These are phyloP conservation scores for Candida pseudofarinosa DNA, from an alignment of 805 yeast species.

Conservation along the genomic window DNA sequence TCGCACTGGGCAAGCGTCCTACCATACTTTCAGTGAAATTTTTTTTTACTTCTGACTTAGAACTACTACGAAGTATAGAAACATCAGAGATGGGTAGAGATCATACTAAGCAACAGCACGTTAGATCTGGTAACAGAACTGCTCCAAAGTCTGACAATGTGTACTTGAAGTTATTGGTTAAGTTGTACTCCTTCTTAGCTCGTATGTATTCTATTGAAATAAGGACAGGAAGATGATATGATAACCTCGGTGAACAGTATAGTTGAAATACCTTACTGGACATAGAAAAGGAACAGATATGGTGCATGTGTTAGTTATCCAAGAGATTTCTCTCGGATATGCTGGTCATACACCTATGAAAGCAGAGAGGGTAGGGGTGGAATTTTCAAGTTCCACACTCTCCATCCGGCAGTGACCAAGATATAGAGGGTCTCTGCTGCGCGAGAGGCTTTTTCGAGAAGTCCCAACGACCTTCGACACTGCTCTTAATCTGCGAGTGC, in stretches of 20 bases:
- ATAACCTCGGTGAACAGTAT: background rate
- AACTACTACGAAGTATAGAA: slow-evolving; percentile 1
- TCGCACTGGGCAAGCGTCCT: background rate
- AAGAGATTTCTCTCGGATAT: too few species aligned
- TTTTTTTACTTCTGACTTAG: slow-evolving; percentile 1
- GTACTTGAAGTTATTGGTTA: slow-evolving; percentile 96
- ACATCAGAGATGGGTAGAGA: slow-evolving; percentile 83
- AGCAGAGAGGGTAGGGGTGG: background rate
- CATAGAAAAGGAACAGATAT: background rate
- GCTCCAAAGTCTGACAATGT: slow-evolving; percentile 99
- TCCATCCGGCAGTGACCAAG: too few species aligned
- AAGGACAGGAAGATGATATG: slow-evolving; percentile 3
- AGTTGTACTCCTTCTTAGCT: slow-evolving; percentile 98
- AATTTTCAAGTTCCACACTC: background rate
- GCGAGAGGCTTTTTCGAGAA: too few species aligned
- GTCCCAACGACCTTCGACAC: background rate
- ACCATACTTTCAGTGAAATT: background rate
- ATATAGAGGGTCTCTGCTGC: too few species aligned
- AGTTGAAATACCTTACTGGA: background rate
- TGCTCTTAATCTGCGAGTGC: slow-evolving; percentile 35
- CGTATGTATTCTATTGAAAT: slow-evolving; percentile 62
- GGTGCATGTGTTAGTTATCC: too few species aligned
- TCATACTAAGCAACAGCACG: slow-evolving; percentile 95
- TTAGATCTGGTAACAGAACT: slow-evolving; percentile 91
- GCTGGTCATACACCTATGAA: too few species aligned